Evolutionary conservation across 2,329 filamentous ascomycete species (phyloP).

Genomic region (Massarina eburnea): DNA sequence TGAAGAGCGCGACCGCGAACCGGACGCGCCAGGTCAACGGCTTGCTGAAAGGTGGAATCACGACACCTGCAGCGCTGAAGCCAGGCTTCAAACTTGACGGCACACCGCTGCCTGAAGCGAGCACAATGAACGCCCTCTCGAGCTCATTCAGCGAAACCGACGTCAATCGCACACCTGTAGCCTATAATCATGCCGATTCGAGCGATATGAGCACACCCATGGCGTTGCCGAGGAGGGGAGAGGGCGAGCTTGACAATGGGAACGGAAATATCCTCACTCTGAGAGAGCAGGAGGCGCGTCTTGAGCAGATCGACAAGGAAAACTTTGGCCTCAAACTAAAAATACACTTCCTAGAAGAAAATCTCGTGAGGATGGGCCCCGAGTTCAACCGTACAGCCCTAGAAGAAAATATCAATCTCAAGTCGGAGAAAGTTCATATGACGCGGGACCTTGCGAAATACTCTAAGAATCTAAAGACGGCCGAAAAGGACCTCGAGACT

Average conservation of each 20-base stretch:
- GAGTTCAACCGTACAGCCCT: constrained; percentile 87
- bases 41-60: constrained; percentile 35
- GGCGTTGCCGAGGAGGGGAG: constrained; percentile 66
- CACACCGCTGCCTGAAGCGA: constrained; percentile 76
- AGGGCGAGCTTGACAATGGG: constrained; percentile 72
- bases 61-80: constrained; percentile 68
- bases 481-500: constrained; percentile 82
- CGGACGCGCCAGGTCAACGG: constrained; percentile 50
- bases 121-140: constrained; percentile 53
- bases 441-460: constrained; percentile 83
- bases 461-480: constrained; percentile 78
- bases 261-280: constrained; percentile 88
- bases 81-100: constrained; percentile 66
- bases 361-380: constrained; percentile 80
- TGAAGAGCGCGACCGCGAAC: constrained; percentile 80
- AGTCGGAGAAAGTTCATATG: constrained; percentile 89
- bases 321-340: constrained; percentile 86
- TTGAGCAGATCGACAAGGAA: constrained; percentile 96
- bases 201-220: constrained; percentile 82
- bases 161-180: constrained; percentile 67
- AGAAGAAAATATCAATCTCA: constrained; percentile 93
- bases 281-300: constrained; percentile 88
- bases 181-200: constrained; percentile 75
- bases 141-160: constrained; percentile 59
- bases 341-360: constrained; percentile 94